Conservation (phyloP, 2,329 filamentous ascomycete genomes). For the Colletotrichum siamense region DNA sequence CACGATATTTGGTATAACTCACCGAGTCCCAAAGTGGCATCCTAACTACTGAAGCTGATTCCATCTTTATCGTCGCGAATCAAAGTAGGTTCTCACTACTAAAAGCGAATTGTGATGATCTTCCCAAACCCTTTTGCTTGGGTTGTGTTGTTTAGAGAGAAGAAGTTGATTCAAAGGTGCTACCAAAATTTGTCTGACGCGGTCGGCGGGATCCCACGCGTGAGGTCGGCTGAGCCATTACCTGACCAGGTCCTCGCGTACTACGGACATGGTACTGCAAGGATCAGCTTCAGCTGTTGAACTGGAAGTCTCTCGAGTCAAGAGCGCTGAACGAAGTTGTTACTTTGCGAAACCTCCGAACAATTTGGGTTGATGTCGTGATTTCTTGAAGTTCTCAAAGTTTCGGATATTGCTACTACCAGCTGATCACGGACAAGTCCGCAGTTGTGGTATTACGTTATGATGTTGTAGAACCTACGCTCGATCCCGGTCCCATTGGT, state of each 20-base stretch:
- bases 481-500: background rate
- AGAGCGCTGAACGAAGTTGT: background rate
- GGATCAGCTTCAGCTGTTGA: background rate
- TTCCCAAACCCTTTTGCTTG: background rate
- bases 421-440: background rate
- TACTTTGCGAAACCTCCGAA: background rate
- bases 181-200: background rate
- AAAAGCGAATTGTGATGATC: background rate
- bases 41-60: background rate
- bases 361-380: background rate
- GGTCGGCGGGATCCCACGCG: background rate
- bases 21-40: background rate
- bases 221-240: background rate
- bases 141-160: background rate
- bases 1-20: background rate
- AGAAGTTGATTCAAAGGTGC: background rate
- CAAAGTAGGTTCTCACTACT: rapidly evolving
- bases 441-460: background rate
- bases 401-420: background rate
- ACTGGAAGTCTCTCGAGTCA: background rate
- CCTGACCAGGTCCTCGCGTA: background rate
- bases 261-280: background rate
- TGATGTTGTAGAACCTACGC: background rate
- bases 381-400: background rate
- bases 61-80: background rate